A percentile compares a stretch with the other conserved stretches of the same genome.
These are phyloP conservation scores for Ogataea chonburiensis DNA, from an alignment of 805 yeast genomes.

Conservation along the genomic window DNA sequence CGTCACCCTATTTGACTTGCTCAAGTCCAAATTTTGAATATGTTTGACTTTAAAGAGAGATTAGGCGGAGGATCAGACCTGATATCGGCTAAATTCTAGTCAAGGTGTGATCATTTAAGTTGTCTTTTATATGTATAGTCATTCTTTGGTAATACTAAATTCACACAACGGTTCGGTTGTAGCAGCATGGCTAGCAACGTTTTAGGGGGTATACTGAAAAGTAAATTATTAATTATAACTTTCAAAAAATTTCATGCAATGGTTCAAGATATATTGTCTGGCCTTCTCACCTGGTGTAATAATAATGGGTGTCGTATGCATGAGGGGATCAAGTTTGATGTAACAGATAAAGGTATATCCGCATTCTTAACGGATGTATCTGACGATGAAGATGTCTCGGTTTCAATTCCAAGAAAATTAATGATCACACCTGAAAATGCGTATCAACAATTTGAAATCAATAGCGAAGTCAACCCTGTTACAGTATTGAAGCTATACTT, in stretches of 20 bases:
- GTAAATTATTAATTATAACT: too few species aligned
- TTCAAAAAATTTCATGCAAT: too few species aligned
- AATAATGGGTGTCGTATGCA: constrained; percentile 40
- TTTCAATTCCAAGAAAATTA: constrained; percentile 21
- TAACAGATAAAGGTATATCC: constrained; percentile 35
- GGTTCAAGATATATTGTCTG: not conserved
- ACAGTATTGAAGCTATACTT: constrained; percentile 22
- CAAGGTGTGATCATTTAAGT: too few species aligned
- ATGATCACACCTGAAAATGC: constrained; percentile 29
- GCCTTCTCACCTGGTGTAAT: constrained; percentile 35
- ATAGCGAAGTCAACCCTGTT: constrained; percentile 9
- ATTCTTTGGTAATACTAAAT: not conserved
- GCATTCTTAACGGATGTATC: constrained; percentile 16
- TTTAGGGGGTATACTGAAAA: too few species aligned
- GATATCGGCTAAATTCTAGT: too few species aligned
- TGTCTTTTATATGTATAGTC: too few species aligned
- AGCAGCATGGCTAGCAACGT: too few species aligned
- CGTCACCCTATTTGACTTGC: constrained; percentile 66
- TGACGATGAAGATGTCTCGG: not conserved
- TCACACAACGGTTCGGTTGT: not conserved
- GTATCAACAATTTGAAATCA: constrained; percentile 10
- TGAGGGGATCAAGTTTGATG: constrained; percentile 33
- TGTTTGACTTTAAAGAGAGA: not conserved
- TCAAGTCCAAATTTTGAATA: constrained; percentile 32
- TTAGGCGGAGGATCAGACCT: too few species aligned